Evolutionary conservation across 2,329 filamentous ascomycete genomes (phyloP).

Genomic region (Clonostachys chloroleuca): DNA sequence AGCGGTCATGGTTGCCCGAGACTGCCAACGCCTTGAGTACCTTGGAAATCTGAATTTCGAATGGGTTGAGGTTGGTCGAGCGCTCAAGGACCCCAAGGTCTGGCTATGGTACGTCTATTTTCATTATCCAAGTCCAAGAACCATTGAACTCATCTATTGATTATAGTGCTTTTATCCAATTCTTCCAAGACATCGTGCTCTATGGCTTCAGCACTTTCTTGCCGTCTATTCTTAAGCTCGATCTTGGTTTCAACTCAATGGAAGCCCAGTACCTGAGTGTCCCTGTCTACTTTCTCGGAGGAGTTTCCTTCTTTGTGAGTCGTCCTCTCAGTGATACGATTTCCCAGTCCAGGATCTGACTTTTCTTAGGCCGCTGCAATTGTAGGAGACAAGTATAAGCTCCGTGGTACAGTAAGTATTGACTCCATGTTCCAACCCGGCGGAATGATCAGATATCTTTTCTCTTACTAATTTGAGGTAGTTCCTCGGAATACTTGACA

Average conservation of each 20-base stretch:
- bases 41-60: conserved; percentile 42
- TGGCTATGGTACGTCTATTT: conserved; percentile 32
- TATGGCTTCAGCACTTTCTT: conserved; percentile 57
- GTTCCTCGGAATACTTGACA: background rate
- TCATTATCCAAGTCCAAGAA: background rate
- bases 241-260: conserved; percentile 45
- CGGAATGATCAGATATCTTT: too few species aligned
- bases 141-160: background rate
- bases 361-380: background rate
- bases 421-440: background rate
- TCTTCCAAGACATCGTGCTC: conserved; percentile 45
- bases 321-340: background rate
- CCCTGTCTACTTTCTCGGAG: conserved; percentile 49
- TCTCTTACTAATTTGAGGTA: background rate
- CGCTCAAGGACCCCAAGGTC: conserved; percentile 43
- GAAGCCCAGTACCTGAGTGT: conserved; percentile 50
- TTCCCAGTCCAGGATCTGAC: background rate
- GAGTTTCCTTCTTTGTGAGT: conserved; percentile 31
- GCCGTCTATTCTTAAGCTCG: conserved; percentile 44
- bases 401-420: background rate
- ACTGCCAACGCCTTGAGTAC: conserved; percentile 37
- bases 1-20: conserved; percentile 42
- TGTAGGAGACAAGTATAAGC: background rate
- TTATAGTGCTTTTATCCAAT: conserved; percentile 34
- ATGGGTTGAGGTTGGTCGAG: conserved; percentile 43